Base-by-base conservation (phyloP, 768 basidiomycete genomes). In the Exidia glandulosa region DNA sequence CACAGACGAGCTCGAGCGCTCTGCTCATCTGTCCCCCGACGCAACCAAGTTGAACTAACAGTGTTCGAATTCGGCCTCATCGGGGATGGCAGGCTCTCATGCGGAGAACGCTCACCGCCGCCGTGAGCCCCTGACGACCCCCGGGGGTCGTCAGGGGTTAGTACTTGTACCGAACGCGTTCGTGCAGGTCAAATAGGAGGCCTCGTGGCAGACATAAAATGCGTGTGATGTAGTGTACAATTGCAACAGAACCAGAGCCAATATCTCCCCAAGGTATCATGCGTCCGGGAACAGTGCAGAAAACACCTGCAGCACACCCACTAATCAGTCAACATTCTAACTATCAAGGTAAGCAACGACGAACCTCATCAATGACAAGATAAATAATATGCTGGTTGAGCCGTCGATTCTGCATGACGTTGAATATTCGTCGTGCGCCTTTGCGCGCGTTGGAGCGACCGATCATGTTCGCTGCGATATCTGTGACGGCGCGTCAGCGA, bases 401-500 rank as follows among this genome's bases (percentile, higher is more conserved):
- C n/a, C 95, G 82, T 54, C 85, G 81, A 69, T 97, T 96, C 72
- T 99, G 96, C 47, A 98, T 69, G 2, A 95, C 92, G 3, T 93
- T 86, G 70, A 98, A 97, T 62, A 96, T 89, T 56, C 93, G 80
- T 41, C 93, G 80, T 9, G 95, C 94, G 16, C 94, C 96, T 47
- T 94, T 81, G 13, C 94, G 83, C 19, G 95, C 94, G 68, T 99
- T 98, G 2, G 90, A 87, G 32, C 94, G 81, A n/a, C 96, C 96
- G 64, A 97, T 97, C 88, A 97, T 93, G 66, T 96, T 97, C 6
- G 95, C 92, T 32, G 91, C 94, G 57, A 97, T 73, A 68, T 98
- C 95, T 96, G 64, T 9, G 41, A 25, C 60, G 12, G 3, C 27
- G 25, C 41, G 37, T 32, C 0, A 56, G 25, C 30, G 14, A n/a